Conservation (phyloP, 345 rosid genomes). For the Corchorus olitorius region DNA sequence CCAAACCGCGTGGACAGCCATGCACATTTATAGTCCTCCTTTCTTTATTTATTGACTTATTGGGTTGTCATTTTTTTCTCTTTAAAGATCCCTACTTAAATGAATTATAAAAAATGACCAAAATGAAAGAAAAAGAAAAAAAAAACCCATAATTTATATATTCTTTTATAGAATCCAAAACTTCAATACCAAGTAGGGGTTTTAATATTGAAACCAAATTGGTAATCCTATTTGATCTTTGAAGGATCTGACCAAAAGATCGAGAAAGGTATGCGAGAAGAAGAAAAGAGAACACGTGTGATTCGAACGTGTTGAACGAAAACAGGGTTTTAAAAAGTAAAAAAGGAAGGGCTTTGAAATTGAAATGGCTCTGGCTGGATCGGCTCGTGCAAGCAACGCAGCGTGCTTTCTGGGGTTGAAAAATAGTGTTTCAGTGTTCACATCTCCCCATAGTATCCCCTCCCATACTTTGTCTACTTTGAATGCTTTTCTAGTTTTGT, state of each 20-base stretch:
- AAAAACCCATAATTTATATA: background rate
- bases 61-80: background rate
- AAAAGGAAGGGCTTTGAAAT: no score
- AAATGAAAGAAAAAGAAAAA: background rate
- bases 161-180: background rate
- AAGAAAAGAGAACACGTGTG: background rate
- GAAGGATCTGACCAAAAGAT: no score
- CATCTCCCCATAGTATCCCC: slow-evolving; percentile 20
- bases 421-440: slow-evolving; percentile 23
- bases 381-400: slow-evolving; percentile 39
- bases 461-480: slow-evolving; percentile 29
- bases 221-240: background rate
- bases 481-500: slow-evolving; percentile 39
- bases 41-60: slow-evolving; percentile 18
- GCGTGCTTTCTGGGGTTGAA: slow-evolving; percentile 36
- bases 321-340: no score
- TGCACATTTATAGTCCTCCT: slow-evolving; percentile 22
- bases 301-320: background rate
- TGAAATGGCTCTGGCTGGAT: background rate
- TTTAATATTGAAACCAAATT: no score
- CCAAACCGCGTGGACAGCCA: slow-evolving; percentile 52
- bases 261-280: background rate
- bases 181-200: background rate
- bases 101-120: background rate
- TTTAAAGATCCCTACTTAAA: background rate